Evolutionary conservation across 305 asterid genomes (phyloP), one percentile per base, ranked within the genome.

Genomic region (Rubia tinctorum): DNA sequence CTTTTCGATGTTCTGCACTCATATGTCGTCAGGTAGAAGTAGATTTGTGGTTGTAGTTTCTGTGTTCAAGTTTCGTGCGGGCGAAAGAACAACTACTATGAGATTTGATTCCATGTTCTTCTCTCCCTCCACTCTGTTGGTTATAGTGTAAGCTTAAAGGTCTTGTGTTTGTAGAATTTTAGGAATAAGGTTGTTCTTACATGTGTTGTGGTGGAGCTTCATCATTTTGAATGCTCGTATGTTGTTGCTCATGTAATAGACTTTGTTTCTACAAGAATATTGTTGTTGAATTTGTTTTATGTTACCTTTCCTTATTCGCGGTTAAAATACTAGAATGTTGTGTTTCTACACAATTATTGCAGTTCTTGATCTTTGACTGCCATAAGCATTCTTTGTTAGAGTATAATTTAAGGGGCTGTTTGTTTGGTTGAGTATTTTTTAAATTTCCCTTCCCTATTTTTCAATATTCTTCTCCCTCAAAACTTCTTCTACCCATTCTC

Each of bases 41-140:
- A 42, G 51, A 51, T 12, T 43, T 27, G 30, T 22, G 8, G 66
- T 65, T 55, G 72, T 74, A n/a, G 55, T 67, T 42, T 6, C 18
- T 34, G 39, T 34, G 39, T 34, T 2, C 39, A 4, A 34, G 39
- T 34, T 34, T 34, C 5, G 39, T 34, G 39, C 39, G 39, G 39
- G 39, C 39, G 39, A 34, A 4, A 34, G 39, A 72, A 44, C 18
- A 40, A 15, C 40, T 20, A 14, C 8, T 8, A 56, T 65, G 42
- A 37, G 66, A 12, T 55, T 27, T 13, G 15, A 34, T 34, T 34
- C 56, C 2, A 34, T 30, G 37, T 40, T 43, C 68, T 43, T 72
- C 60, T 53, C 63, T 63, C 37, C 65, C 59, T 51, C 22, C 22
- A 44, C 20, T 64, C 18, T 73, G 64, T 63, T 64, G 71, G 71